Evolutionary conservation across 306 rosid genomes (phyloP).

Genomic region (Acacia confusa): DNA sequence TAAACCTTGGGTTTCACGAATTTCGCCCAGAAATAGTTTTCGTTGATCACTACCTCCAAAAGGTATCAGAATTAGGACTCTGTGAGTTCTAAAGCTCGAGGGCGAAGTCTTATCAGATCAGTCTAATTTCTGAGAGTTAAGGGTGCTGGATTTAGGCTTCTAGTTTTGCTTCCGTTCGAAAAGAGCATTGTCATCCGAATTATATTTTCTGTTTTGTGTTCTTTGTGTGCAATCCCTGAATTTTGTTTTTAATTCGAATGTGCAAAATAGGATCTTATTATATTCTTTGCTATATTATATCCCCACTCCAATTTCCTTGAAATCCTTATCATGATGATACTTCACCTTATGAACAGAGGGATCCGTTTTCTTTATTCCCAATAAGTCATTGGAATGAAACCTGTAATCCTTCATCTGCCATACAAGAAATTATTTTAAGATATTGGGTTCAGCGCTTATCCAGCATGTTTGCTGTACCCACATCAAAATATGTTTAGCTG

Average conservation of each 20-base stretch:
- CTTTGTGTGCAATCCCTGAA: too few species aligned
- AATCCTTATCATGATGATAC: neutral
- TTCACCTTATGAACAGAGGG: neutral
- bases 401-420: neutral
- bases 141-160: neutral
- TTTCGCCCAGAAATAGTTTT: neutral
- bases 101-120: neutral
- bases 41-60: neutral
- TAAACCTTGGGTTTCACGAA: neutral
- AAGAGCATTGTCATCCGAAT: neutral
- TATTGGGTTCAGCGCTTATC: neutral
- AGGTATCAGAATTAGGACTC: neutral
- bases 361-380: neutral
- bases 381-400: neutral
- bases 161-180: neutral
- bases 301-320: neutral
- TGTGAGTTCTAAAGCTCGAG: neutral
- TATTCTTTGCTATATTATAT: neutral
- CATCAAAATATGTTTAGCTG: neutral
- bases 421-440: neutral
- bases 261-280: neutral
- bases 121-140: neutral
- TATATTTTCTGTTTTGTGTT: neutral
- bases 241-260: too few species aligned
- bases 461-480: neutral